Base-by-base conservation (phyloP, 345 rosid genomes). In the Aquilaria malaccensis region DNA sequence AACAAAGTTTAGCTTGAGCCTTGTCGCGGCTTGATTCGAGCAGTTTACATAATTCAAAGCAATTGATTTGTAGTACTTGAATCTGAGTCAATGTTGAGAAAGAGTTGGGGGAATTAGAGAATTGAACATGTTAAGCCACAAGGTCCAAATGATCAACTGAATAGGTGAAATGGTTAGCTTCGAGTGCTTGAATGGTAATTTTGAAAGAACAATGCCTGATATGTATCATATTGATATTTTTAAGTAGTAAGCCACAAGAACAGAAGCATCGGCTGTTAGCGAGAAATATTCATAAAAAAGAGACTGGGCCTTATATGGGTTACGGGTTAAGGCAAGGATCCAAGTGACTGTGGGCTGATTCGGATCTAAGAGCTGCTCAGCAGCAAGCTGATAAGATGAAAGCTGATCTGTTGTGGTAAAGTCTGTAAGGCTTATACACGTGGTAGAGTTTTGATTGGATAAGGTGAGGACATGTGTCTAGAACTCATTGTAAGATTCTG, bases 401-500 rank as follows among this genome's bases (percentile, higher is more conserved):
- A 91, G 95, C 5, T 92, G 90, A 59, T 77, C 87, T 11, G 92
- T 82, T 2, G 90, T 68, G 59, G 85, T 74, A 7, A 84, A 79
- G 30, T 76, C 83, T 10, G 66, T 49, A 0, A 79, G 72, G 45
- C 62, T 57, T 2, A 60, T 62, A 12, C 61, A 75, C 13, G 69
- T 59, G 32, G 48, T 45, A 2, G 76, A 67, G 14, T 47, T 49
- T 55, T 52, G 30, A 37, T 70, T 59, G 58, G 68, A 61, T 13
- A 84, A 49, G 0, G 75, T 46, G 0, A 72, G 55, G 43, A 83
- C 88, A 45, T 82, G 90, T 58, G 83, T 77, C 98, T 95, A 91
- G 10, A 91, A 86, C 0, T 84, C 79, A 15, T 64, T 73, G 79
- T 85, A 88, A 7, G 98, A 91, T 75, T 88, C 90, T 0, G 98